These are phyloP conservation scores for Orbilia oligospora DNA, from an alignment of 2,329 filamentous ascomycete genomes.

Conservation along the genomic window DNA sequence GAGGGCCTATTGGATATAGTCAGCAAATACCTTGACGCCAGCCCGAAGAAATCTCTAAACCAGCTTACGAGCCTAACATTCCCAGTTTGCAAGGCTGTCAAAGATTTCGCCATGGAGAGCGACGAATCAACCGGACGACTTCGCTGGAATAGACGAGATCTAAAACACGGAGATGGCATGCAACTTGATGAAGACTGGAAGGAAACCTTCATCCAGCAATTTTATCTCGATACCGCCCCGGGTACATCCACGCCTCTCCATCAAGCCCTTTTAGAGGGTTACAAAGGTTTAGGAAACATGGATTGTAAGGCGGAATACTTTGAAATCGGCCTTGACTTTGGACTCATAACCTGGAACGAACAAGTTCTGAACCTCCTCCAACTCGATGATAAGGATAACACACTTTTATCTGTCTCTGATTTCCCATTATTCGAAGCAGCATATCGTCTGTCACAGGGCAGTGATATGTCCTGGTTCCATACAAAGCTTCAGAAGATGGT, in stretches of 20 bases:
- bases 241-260: neutral
- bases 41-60: neutral
- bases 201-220: constrained; percentile 18
- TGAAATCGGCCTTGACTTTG: constrained; percentile 47
- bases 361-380: constrained; percentile 19
- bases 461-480: constrained; percentile 47
- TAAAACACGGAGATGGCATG: neutral
- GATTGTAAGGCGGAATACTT: constrained; percentile 26
- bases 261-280: constrained; percentile 16
- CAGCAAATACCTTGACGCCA: neutral
- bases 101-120: constrained; percentile 16
- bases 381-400: neutral
- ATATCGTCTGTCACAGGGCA: constrained; percentile 41
- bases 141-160: constrained; percentile 27
- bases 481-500: constrained; percentile 39
- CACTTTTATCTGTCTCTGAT: constrained; percentile 1
- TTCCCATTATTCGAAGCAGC: constrained; percentile 44
- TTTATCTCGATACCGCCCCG: constrained; percentile 23
- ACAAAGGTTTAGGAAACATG: neutral
- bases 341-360: constrained; percentile 41
- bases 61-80: constrained; percentile 12
- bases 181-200: neutral
- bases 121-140: constrained; percentile 33
- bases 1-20: constrained; percentile 10
- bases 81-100: constrained; percentile 16